Evolutionary conservation across 257 asterid genomes (phyloP), one percentile per base, ranked within the genome.

Genomic region (Sherardia arvensis): DNA sequence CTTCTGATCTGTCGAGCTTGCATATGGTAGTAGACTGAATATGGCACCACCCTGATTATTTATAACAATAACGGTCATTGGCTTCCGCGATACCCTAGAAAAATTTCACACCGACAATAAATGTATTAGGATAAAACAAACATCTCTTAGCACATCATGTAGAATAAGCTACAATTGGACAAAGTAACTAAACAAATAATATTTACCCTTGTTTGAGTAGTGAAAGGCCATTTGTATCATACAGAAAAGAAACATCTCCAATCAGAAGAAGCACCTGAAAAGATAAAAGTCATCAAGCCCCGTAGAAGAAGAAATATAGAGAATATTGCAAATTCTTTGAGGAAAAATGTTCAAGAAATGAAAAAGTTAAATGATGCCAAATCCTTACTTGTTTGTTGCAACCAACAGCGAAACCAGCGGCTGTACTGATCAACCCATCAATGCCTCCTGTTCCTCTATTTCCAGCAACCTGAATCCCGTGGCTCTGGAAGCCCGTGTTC

Each of bases 371-470:
- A 49, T 49, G 11, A 20, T 40, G 66, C 20, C 40, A 45, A 43
- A 12, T 26, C 69, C 99, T 87, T 80, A 90, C 99, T 60, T 86
- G 77, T 79, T 87, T 93, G 71, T 90, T 90, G 88, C 94, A 78
- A 71, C 99, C 99, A 72, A 83, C 88, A 30, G 97, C 83, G 76
- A 85, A 93, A 25, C 99, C 99, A 51, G 84, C 64, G 66, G 99
- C 97, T 5, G 97, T 87, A 79, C 99, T 93, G 60, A 84, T 87
- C 81, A 93, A 68, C 61, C 99, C 99, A 75, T 93, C 99, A 64
- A 93, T 93, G 14, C 99, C 99, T 74, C 99, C 87, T 58, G 99
- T 95, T 60, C 99, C 99, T 76, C 99, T 76, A 67, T 93, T 93
- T 62, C 86, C 87, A n/a, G 79, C 80, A 57, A 90, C 87, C 62